Conservation (phyloP, 305 asterid genomes). For the Striga hermonthica region DNA sequence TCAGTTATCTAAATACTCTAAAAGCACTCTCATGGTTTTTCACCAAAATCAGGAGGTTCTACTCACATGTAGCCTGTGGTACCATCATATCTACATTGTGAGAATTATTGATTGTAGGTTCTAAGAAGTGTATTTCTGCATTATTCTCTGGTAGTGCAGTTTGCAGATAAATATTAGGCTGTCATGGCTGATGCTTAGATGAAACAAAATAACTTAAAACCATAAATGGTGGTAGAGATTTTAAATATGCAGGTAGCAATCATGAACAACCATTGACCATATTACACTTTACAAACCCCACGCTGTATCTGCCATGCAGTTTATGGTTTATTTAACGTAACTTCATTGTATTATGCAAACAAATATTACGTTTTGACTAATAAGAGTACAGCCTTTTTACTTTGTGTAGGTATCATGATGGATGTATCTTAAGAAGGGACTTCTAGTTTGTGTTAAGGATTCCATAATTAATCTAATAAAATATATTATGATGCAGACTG, state of each 20-base stretch:
- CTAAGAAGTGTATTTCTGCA: background rate
- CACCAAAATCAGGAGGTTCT: no score
- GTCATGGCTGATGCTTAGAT: background rate
- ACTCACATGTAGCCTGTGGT: background rate
- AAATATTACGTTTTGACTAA: background rate
- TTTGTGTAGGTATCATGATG: background rate
- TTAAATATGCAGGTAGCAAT: background rate
- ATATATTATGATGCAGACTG: background rate
- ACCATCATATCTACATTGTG: background rate
- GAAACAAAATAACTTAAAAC: background rate
- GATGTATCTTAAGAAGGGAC: background rate
- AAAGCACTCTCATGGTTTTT: no score
- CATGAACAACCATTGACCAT: background rate
- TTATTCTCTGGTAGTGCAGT: background rate
- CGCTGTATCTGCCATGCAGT: background rate
- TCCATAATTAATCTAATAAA: background rate
- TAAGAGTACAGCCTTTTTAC: background rate
- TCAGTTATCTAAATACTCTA: no score
- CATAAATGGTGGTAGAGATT: background rate
- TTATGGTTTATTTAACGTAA: background rate
- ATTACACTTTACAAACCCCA: background rate
- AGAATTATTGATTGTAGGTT: background rate
- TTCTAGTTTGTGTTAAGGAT: background rate
- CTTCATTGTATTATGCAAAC: background rate
- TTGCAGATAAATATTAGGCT: no score